A percentile compares a stretch with the other conserved stretches of the same genome.
phyloP scores from a whole-genome alignment of 2,329 filamentous ascomycete genomes.

The Microsporum ferrugineum region DNA sequence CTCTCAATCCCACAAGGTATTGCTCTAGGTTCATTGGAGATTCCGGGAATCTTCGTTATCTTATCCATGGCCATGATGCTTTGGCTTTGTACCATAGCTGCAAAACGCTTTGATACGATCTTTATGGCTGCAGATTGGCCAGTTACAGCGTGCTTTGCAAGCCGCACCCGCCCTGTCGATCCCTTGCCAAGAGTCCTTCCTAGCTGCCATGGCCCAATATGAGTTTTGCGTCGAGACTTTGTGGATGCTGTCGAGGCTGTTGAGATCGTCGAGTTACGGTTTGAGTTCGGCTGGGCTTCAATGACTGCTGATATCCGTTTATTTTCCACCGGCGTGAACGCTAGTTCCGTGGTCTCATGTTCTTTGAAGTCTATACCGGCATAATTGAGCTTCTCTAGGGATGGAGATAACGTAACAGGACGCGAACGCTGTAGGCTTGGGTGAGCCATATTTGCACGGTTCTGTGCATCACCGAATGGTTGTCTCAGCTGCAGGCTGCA shows the following conservation, averaged over 20 bases:
- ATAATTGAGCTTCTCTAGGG: constrained; percentile 4
- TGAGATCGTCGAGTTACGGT: constrained; percentile 43
- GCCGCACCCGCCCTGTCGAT: constrained; percentile 74
- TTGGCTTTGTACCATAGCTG: constrained; percentile 68
- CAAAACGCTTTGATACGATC: constrained; percentile 77
- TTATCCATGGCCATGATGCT: constrained; percentile 75
- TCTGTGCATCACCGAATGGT: constrained; percentile 40
- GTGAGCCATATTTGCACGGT: constrained; percentile 35
- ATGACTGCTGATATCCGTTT: constrained; percentile 44
- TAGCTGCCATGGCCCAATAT: constrained; percentile 88
- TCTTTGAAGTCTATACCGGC: neutral
- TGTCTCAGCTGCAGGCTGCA: constrained; percentile 15
- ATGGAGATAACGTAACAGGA: neutral
- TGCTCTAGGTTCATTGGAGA: constrained; percentile 50
- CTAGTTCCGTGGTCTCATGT: neutral
- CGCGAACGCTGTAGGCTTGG: constrained; percentile 2
- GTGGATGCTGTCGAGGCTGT: constrained; percentile 45
- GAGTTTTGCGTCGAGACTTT: constrained; percentile 51
- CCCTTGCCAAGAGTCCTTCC: constrained; percentile 83
- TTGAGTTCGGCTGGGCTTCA: constrained; percentile 38
- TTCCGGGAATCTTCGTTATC: constrained; percentile 48
- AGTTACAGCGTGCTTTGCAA: constrained; percentile 69
- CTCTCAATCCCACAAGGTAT: constrained; percentile 85
- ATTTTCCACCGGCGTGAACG: constrained; percentile 21
- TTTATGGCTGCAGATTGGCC: constrained; percentile 83